phyloP scores from a whole-genome alignment of 768 basidiomycete genomes.

The Strobilomyces echinocephalus region DNA sequence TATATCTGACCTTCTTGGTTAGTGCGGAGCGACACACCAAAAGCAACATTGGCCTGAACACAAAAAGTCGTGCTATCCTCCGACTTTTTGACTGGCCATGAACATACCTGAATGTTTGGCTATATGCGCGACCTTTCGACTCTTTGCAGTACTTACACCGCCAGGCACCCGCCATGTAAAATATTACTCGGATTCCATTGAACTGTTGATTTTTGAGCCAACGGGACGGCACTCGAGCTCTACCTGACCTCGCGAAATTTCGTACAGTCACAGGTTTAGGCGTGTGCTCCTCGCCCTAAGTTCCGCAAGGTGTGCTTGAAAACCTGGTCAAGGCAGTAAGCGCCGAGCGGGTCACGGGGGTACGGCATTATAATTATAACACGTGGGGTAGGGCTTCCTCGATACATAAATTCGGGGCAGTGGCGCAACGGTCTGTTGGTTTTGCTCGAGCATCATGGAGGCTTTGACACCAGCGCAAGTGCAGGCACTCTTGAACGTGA shows the following conservation, averaged over 20 bases:
- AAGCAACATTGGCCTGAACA: slow-evolving; percentile 23
- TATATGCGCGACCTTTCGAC: neutral
- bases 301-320: too few species aligned
- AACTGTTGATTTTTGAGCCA: neutral
- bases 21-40: slow-evolving; percentile 37
- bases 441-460: neutral
- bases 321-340: too few species aligned
- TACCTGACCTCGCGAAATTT: neutral
- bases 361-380: too few species aligned
- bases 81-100: neutral
- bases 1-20: neutral
- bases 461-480: neutral
- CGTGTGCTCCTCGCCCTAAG: too few species aligned
- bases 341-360: too few species aligned
- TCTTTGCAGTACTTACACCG: neutral
- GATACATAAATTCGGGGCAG: neutral
- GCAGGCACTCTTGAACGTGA: slow-evolving; percentile 9
- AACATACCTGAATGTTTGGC: neutral
- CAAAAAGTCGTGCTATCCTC: too few species aligned
- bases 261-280: neutral
- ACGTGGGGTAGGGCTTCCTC: too few species aligned
- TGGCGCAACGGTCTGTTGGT: neutral
- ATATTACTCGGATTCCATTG: neutral
- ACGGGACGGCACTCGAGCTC: too few species aligned
- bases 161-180: neutral